Evolutionary conservation across 1,139 yeast genomes (phyloP).

Genomic region (Geotrichum phurueaensis): DNA sequence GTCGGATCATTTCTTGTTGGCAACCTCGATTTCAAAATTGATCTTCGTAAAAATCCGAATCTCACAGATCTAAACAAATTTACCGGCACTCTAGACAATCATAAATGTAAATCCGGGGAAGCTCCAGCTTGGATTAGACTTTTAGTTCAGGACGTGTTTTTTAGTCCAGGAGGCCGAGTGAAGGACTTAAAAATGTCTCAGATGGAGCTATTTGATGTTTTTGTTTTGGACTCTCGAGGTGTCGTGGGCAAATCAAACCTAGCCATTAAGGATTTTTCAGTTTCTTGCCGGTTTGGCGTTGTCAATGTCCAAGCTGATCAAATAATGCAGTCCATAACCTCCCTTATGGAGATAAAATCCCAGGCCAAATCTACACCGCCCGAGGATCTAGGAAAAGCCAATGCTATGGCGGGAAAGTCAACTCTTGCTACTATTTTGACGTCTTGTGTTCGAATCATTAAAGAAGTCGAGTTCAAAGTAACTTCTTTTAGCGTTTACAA

Average conservation of each 20-base stretch:
- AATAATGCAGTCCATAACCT: conserved; percentile 18
- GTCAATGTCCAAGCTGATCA: conserved; percentile 25
- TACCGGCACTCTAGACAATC: conserved; percentile 35
- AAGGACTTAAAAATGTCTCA: conserved; percentile 6
- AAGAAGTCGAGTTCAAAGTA: conserved; percentile 34
- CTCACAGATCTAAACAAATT: conserved; percentile 25
- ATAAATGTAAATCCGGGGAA: conserved; percentile 29
- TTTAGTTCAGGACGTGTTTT: conserved; percentile 29
- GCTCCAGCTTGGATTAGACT: conserved; percentile 29
- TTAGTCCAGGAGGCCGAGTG: conserved; percentile 21
- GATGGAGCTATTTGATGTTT: conserved; percentile 32
- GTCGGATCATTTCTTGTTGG: conserved; percentile 31
- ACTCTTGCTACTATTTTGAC: conserved; percentile 23
- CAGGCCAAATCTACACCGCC: background rate
- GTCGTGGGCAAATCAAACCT: conserved; percentile 32
- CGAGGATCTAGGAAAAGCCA: background rate
- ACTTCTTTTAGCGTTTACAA: conserved; percentile 29
- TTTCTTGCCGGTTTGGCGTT: conserved; percentile 31
- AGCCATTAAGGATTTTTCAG: conserved; percentile 33
- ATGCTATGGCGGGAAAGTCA: background rate
- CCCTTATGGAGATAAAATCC: conserved; percentile 6
- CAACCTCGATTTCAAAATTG: conserved; percentile 28
- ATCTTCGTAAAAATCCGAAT: conserved; percentile 24
- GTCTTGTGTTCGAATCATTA: conserved; percentile 33
- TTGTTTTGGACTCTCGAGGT: conserved; percentile 32